Percentiles rank a stretch among this genome's conserved stretches.
These are phyloP conservation scores for Saccharum officinarum DNA, from an alignment of 176 grass and related monocot species.

Conservation along the genomic window DNA sequence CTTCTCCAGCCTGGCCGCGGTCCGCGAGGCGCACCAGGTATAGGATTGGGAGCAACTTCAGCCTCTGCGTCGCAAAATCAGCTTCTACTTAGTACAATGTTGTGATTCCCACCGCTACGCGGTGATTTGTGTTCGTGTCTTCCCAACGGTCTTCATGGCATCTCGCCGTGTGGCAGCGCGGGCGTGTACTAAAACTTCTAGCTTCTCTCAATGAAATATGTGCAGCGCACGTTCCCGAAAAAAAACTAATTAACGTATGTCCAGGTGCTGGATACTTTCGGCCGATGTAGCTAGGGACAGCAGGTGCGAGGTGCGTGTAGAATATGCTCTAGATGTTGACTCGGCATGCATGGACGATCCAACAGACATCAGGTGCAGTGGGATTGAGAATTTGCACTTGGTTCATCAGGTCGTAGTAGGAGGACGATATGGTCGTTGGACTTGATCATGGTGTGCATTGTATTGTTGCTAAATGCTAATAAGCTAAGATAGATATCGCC, in stretches of 20 bases:
- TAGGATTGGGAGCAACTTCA: too few relatives aligned
- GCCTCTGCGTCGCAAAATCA: too few relatives aligned
- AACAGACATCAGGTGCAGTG: conserved; percentile 52
- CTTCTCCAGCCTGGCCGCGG: too few relatives aligned
- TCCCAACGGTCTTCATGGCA: too few relatives aligned
- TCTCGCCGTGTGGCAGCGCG: too few relatives aligned
- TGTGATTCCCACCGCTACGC: too few relatives aligned
- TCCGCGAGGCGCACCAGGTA: too few relatives aligned
- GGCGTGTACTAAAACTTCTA: too few relatives aligned
- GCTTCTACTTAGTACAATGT: too few relatives aligned
- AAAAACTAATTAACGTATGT: not conserved
- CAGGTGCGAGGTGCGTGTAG: not conserved
- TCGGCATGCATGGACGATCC: conserved; percentile 28
- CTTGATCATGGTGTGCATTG: not conserved
- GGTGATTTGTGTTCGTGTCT: too few relatives aligned
- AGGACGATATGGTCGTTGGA: not conserved
- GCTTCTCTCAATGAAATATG: too few relatives aligned
- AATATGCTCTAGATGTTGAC: conserved; percentile 43
- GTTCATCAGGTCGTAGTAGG: conserved; percentile 8
- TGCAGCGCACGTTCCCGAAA: too few relatives aligned
- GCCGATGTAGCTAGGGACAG: conserved; percentile 6
- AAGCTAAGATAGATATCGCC: not conserved
- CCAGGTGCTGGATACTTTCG: conserved; percentile 25
- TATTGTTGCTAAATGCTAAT: not conserved
- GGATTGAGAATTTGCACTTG: conserved; percentile 25